Evolutionary conservation across 495 filamentous ascomycete genomes (phyloP).

Genomic region (Aspergillus funiculosus): DNA sequence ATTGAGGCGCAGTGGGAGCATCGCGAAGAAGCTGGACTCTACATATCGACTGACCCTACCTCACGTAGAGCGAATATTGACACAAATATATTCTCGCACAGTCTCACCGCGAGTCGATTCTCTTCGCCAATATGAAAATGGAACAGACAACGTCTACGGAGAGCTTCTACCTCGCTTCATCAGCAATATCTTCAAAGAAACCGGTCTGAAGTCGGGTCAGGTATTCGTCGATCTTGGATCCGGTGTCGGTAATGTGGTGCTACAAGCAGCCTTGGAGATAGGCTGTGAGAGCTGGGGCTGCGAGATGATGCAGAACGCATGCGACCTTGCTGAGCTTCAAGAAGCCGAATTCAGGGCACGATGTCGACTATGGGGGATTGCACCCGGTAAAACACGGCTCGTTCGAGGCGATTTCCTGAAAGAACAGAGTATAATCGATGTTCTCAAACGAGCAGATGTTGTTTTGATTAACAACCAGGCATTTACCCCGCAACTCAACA

Average conservation of each 20-base stretch:
- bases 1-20: conserved; percentile 56
- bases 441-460: conserved; percentile 79
- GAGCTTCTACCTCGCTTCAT: conserved; percentile 83
- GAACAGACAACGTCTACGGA: conserved; percentile 87
- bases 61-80: conserved; percentile 74
- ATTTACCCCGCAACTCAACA: conserved; percentile 81
- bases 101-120: conserved; percentile 82
- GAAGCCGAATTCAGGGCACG: conserved; percentile 78
- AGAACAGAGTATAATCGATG: conserved; percentile 60
- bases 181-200: conserved; percentile 71
- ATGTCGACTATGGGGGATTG: conserved; percentile 84
- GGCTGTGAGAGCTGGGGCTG: conserved; percentile 95
- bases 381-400: conserved; percentile 69
- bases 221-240: conserved; percentile 93
- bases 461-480: conserved; percentile 96
- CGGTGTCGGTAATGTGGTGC: conserved; percentile 89
- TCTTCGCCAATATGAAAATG: conserved; percentile 76
- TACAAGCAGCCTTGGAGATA: conserved; percentile 89
- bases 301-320: conserved; percentile 87
- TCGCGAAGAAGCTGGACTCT: conserved; percentile 61
- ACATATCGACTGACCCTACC: conserved; percentile 59
- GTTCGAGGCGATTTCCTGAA: conserved; percentile 80
- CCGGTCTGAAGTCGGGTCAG: conserved; percentile 66
- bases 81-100: conserved; percentile 83
- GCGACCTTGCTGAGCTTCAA: conserved; percentile 78